These are phyloP conservation scores for Emericellopsis cladophorae DNA, from an alignment of 2,329 filamentous ascomycete genomes.

Conservation along the genomic window DNA sequence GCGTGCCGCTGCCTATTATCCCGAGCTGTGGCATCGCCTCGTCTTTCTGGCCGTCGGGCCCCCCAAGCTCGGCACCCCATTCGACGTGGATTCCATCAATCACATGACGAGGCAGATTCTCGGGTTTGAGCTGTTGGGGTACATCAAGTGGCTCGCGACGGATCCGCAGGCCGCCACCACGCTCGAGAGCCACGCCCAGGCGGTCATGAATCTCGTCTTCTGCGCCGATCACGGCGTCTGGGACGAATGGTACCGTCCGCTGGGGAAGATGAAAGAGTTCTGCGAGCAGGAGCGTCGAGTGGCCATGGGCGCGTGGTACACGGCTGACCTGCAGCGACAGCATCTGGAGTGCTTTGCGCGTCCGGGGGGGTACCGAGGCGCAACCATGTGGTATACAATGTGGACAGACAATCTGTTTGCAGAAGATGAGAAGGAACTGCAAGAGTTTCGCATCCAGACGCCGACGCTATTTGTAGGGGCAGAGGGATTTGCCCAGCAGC, in stretches of 20 bases:
- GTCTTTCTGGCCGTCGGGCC: slow-evolving; percentile 18
- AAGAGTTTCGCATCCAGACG: slow-evolving; percentile 6
- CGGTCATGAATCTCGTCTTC: slow-evolving; percentile 16
- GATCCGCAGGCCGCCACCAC: slow-evolving; percentile 4
- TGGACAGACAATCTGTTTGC: slow-evolving; percentile 14
- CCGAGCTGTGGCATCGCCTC: slow-evolving; percentile 7
- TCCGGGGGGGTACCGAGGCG: slow-evolving; percentile 15
- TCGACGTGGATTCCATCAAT: slow-evolving; percentile 17
- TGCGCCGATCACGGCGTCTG: slow-evolving; percentile 10
- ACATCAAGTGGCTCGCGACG: slow-evolving; percentile 14
- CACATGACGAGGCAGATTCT: slow-evolving; percentile 14
- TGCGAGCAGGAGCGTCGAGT: slow-evolving; percentile 4
- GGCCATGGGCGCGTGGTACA: slow-evolving; percentile 7
- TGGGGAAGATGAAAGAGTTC: slow-evolving; percentile 14
- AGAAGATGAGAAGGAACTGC: slow-evolving; percentile 10
- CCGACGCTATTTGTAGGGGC: slow-evolving; percentile 11
- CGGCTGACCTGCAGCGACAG: slow-evolving; percentile 6
- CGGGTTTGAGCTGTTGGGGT: slow-evolving; percentile 17
- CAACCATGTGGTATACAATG: slow-evolving; percentile 16
- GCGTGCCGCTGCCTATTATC: slow-evolving; percentile 12
- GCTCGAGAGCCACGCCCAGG: slow-evolving; percentile 11
- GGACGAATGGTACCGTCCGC: slow-evolving; percentile 13
- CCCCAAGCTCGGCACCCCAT: slow-evolving; percentile 11
- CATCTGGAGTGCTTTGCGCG: slow-evolving; percentile 11
- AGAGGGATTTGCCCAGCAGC: slow-evolving; percentile 8